Evolutionary conservation across 768 basidiomycete genomes (phyloP).

Genomic region (Podaxis sp.): DNA sequence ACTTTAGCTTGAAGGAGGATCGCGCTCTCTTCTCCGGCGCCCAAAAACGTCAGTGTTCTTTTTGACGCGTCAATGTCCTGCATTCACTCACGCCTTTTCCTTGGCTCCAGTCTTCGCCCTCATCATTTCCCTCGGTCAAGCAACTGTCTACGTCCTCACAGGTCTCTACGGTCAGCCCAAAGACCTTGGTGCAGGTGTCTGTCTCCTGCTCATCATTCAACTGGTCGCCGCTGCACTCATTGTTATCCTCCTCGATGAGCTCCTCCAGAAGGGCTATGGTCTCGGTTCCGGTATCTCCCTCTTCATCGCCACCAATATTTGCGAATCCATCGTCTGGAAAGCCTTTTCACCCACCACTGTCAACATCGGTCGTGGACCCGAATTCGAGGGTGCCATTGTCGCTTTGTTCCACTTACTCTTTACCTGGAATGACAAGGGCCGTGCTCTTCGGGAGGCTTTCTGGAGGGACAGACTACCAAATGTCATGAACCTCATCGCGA

Average conservation of each 20-base stretch:
- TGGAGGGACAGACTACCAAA: constrained; percentile 97
- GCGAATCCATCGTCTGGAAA: constrained; percentile 99
- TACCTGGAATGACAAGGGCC: constrained; percentile 97
- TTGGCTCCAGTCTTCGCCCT: constrained; percentile 80
- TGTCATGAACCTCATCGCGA: constrained; percentile 95
- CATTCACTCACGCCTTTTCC: constrained; percentile 1
- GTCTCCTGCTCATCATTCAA: constrained; percentile 94
- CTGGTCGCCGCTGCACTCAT: constrained; percentile 91
- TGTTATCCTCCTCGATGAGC: constrained; percentile 97
- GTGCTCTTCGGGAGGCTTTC: constrained; percentile 96
- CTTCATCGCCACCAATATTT: constrained; percentile 99
- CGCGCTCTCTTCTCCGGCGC: constrained; percentile 92
- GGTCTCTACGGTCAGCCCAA: constrained; percentile 94
- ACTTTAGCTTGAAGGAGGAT: constrained; percentile 97
- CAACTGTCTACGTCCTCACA: constrained; percentile 94
- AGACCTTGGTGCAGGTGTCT: constrained; percentile 94
- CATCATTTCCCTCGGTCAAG: constrained; percentile 93
- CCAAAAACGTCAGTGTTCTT: constrained; percentile 77
- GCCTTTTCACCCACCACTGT: constrained; percentile 97
- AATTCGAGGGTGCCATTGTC: constrained; percentile 96
- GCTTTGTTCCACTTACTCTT: constrained; percentile 96
- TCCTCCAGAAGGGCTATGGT: constrained; percentile 98
- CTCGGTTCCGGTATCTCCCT: constrained; percentile 98
- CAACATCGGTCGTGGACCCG: constrained; percentile 97
- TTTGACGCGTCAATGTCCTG: neutral